Evolutionary conservation across 192 early-diverging fungal genomes (phyloP), one percentile per base, ranked within the genome.

Genomic region (Oehlia diaphana): DNA sequence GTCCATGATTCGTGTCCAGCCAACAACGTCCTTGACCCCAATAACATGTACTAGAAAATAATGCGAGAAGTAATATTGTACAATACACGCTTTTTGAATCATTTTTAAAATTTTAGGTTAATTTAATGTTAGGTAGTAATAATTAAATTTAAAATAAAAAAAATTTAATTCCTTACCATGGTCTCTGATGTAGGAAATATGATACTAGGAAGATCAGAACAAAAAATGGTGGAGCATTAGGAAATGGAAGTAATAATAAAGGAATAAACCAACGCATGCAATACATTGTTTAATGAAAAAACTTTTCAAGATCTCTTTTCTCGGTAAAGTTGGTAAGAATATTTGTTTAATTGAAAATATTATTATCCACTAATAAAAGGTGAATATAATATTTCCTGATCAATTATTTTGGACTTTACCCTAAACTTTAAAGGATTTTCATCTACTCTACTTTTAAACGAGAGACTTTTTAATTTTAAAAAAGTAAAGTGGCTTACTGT

Each of bases 1-100:
- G 53, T 31, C 71, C 58, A 16, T 83, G 64, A 74, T 89, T 89
- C 50, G 88, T 74, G 63, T 87, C 85, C 26, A 90, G 42, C 89
- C 89, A 90, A 78, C 89, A 90, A 66, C 89, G 86, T 42, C 87
- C 89, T 39, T 87, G 84, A 47, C 89, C 89, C 89, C 89, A 90
- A 73, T 89, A 90, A 72, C 89, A 90, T 9, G 89, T 90, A 13
- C 88, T 87, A 1, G 86, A 87, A 68, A 90, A 89, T 21, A 90
- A 72, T 14, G 88, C 85, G 61, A 90, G 84, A 2, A 90, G 76
- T 9, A 89, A 81, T 78, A 89, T 83, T 28, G 88, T 84, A 77
- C 89, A 90, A 72, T 88, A 89, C 13, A 89, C 82, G 72, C 89
- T 90, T 74, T 35, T 21, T 37, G 44, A 12, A n/a, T 21, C n/a